Base-by-base conservation (phyloP, 2,329 filamentous ascomycete species). In the Penicillium palitans region DNA sequence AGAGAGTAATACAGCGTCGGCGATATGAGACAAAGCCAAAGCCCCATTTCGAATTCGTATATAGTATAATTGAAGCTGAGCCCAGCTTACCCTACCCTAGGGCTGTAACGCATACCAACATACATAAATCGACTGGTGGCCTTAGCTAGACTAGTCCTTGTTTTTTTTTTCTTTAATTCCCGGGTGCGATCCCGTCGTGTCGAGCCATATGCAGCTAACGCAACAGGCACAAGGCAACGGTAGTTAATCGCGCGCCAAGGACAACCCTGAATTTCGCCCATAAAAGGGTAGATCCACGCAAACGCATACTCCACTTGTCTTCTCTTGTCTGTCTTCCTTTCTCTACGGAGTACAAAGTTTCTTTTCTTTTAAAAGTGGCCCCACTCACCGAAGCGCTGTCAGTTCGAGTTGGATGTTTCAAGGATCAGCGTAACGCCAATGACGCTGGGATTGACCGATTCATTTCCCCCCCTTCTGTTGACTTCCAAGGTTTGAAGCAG, bases 401-500 rank as follows among this genome's bases (percentile, higher is more conserved):
- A 52, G 44, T 24, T 33, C 12, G 31, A 33, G 31, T 33, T 42
- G 31, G 19, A 46, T 44, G 39, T 45, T 52, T 56, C 39, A 48
- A 45, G 19, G 55, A 47, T 57, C 48, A 57, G 41, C 33, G 53
- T 41, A 42, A 50, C 25, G 52, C 35, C 48, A 33, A 57, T 52
- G 48, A 57, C 40, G 39, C 45, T 27, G 24, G 42, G 19, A 52
- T 52, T 45, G 50, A 33, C 45, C n/a, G 25, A 49, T 49, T 48
- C 45, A 56, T 46, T 57, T 54, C 40, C 53, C 48, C 47, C 27
- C 48, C 27, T 27, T 42, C 52, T 40, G 31, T 10, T 24, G 42
- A 53, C 55, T 57, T 54, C 55, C 55, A 57, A 54, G 50, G 55
- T 57, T 57, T 57, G 45, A 42, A 57, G 40, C 54, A 57, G 50